Base-by-base conservation (phyloP, 768 basidiomycete species). In the Pleurotus salmoneostramineus region DNA sequence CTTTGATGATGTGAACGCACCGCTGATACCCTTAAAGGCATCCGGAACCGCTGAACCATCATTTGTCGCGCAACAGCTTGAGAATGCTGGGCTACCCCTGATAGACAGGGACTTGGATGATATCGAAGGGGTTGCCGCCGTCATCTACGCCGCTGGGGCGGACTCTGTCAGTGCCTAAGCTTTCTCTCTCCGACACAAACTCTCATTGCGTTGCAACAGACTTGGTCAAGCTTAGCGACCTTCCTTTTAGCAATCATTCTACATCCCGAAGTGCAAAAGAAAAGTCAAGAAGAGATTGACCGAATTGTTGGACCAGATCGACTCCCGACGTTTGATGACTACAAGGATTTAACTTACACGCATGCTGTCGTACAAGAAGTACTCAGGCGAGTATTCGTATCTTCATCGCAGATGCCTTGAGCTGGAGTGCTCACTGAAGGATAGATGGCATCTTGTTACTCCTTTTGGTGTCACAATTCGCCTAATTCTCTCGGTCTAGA, bases 261-360 rank as follows among this genome's bases (percentile, higher is more conserved):
- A 11, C 61, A 70, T 54, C 72, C 72, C 1, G 63, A 71, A 11
- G 61, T 60, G 5, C 71, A 71, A 45, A 56, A 60, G 51, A 44
- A 62, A 33, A 68, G 68, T 3, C 67, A 66, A 56, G 64, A 56
- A 32, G 69, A 72, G 55, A 60, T 73, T 10, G 69, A 72, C 47
- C 35, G 56, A 3, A 63, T 70, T 35, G 56, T 72, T 11, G 71
- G 70, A 5, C 58, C 34, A 11, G 62, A 64, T 12, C 59, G 72
- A n/a, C 56, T 71, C 11, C 65, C 68, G 0, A 62, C 60, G 5
- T 60, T 65, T 31, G 58, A 62, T 12, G 69, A 69, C 43, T 44
- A 49, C 21, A 48, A 59, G 4, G 37, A 46, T 15, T 56, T 69
- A 15, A 66, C 68, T 1, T 69, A 67, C 54, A 54, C 65, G 42